Base-by-base conservation (phyloP, 768 basidiomycete species). In the Tephrocybe rancida region DNA sequence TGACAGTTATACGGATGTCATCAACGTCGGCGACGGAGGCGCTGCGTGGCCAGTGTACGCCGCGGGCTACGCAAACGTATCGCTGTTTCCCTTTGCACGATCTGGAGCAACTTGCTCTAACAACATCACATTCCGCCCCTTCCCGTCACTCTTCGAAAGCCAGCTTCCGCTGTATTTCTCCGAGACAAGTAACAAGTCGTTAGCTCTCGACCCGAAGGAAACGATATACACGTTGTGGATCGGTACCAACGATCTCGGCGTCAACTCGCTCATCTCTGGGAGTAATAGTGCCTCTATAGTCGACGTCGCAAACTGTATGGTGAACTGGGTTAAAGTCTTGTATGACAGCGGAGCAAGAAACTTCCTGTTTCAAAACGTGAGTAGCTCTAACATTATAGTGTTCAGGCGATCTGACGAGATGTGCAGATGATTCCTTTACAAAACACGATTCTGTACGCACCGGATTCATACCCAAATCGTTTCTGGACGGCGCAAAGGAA, bases 201-300 rank as follows among this genome's bases (percentile, higher is more conserved):
- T 1, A 61, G 82, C 19, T 14, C 62, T 80, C 30, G 50, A 66
- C 13, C 64, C 78, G 0, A 64, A 71, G 2, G 73, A 83, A 43
- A 87, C 86, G 1, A 56, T 87, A 2, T 87, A 83, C 63, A 82
- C 82, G 1, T 70, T 87, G 6, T 88, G 86, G 86, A 83, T 87
- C 53, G 85, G 86, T 13, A 84, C 83, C 3, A 84, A 83, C 56
- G 87, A 88, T 61, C 73, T 88, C 3, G 86, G 86, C 1, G 74
- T 63, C 10, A 73, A 72, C 44, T 76, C 80, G 4, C 69, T 88
- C 26, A 57, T 87, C 10, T 83, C 82, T 0, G 84, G 83, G 1
- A 70, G 71, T n/a, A 73, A 76, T 49, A 52, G 67, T 50, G 82
- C 83, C 14, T 85, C 82, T 1, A 64, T 88, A 48, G 83, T 86